A percentile compares a stretch with the other conserved stretches of the same genome.
phyloP scores from a whole-genome alignment of 345 rosid genomes.

The Clarkia xantiana region DNA sequence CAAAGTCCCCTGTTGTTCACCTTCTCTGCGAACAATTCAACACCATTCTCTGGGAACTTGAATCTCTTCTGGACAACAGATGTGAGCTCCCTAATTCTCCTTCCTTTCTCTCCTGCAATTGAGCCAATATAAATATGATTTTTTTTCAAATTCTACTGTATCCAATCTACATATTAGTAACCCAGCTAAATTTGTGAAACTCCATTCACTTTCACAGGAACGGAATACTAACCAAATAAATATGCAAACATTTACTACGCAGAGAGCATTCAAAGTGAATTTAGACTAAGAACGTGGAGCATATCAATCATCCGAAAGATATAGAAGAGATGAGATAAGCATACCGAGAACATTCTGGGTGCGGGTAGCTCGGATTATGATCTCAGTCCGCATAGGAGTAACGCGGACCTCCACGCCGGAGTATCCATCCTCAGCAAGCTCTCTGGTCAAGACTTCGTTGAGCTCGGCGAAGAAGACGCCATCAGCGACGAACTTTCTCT shows the following conservation, averaged over 20 bases:
- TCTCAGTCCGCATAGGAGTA: slow-evolving; percentile 14
- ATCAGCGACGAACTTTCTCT: too few species aligned
- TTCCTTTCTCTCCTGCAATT: slow-evolving; percentile 12
- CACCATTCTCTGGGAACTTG: slow-evolving; percentile 13
- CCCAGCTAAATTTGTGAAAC: background rate
- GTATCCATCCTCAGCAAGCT: slow-evolving; percentile 14
- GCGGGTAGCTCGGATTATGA: slow-evolving; percentile 12
- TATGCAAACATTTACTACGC: too few species aligned
- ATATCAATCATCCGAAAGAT: background rate
- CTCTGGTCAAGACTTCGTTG: slow-evolving; percentile 12
- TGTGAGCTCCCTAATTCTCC: slow-evolving; percentile 12
- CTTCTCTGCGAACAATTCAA: slow-evolving; percentile 10
- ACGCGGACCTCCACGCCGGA: slow-evolving; percentile 14
- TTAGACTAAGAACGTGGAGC: background rate
- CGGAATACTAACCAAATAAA: too few species aligned
- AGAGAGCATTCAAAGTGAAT: background rate
- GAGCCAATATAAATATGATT: background rate
- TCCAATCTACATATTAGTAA: background rate
- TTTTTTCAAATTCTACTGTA: background rate
- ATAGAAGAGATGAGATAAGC: background rate
- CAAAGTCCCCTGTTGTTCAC: slow-evolving; percentile 14
- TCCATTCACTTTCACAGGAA: too few species aligned
- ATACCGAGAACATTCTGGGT: slow-evolving; percentile 13
- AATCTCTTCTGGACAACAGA: slow-evolving; percentile 12
- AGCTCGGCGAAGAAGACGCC: too few species aligned